Base-by-base conservation (phyloP, 257 asterid genomes). In the Striga asiatica region DNA sequence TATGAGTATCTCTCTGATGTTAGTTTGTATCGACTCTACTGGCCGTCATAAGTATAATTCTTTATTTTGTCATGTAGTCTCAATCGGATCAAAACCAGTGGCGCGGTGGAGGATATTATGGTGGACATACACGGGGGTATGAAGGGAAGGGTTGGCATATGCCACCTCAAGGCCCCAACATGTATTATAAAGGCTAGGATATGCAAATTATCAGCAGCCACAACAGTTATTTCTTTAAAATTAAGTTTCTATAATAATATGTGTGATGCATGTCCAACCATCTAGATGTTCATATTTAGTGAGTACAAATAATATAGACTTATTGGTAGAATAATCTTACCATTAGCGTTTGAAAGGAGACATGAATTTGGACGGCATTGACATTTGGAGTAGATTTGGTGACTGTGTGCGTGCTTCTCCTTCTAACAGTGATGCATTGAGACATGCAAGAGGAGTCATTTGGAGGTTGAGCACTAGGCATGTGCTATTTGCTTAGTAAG, bases 111-210 rank as follows among this genome's bases (percentile, higher is more conserved):
- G 54, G 68, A 2, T 81, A 77, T 52, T 81, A 81, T 61, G 18
- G 18, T 38, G 93, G 88, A 5, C 82, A 88, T 48, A 23, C 79
- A 9, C 93, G n/a, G n/a, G 88, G 96, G 54, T 86, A 78, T 23
- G 97, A 88, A 21, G 80, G 78, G n/a, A 80, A 81, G 68, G 93
- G 91, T 55, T 85, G 95, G 60, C 78, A 78, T 66, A 85, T 85
- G 19, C 85, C 75, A 2, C 88, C 93, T 5, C 97, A 84, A 71
- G 97, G 84, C 59, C 94, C 97, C 2, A 87, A 54, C 64, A 66
- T 80, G 84, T 88, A 88, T 46, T 88, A 88, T 43, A 91, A 81
- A 45, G 85, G 89, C 51, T 78, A 83, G 94, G 88, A 60, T 88
- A 88, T 74, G 65, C 78, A 8, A 81, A 73, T 71, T 88, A 84